Evolutionary conservation across 441 rosid genomes (phyloP), one percentile per base, ranked within the genome.

Genomic region (Populus hybrid): DNA sequence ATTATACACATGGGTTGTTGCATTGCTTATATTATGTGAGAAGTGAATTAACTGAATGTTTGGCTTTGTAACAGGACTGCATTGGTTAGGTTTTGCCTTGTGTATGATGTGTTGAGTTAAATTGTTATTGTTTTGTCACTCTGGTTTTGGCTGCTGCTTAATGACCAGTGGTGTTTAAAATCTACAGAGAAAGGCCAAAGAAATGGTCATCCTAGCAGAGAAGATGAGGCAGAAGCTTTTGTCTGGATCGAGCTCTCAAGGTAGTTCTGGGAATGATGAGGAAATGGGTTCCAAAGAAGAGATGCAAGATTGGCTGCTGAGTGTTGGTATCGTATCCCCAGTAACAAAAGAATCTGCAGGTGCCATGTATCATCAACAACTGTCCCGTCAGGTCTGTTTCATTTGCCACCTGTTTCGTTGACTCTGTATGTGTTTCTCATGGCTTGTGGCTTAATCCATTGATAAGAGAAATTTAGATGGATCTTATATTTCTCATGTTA

Each of bases 311-410:
- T 91, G 93, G 94, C 82, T 95, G 89, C 79, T 93, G 88, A 95
- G 99, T 75, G 92, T 95, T 82, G 99, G 99, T 86, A 92, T 93
- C 83, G 84, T 92, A 82, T 95, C 98, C 31, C 99, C 99, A 0
- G 99, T 94, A 64, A 95, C 99, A 53, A 92, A 92, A 79, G 98
- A 92, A 78, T 89, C 99, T 76, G 99, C 99, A 0, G 97, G 99
- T 35, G 99, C 97, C 16, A 82, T 93, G 78, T 93, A 95, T 79
- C 98, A 93, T 77, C 98, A 95, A 81, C 97, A 93, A 69, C 77
- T 93, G 80, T 89, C 97, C 6, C 92, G 98, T 78, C 98, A 94
- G 98, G 99, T 93, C 81, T 77, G 78, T 78, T 35, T 80, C 64
- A 77, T 76, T 65, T 35, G 26, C 42, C 21, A 40, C 42, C 64